Percentiles rank a stretch among this genome's conserved stretches.
Conservation (phyloP, 108 stramenopile genomes). For the Discostella stelligeroides region DNA sequence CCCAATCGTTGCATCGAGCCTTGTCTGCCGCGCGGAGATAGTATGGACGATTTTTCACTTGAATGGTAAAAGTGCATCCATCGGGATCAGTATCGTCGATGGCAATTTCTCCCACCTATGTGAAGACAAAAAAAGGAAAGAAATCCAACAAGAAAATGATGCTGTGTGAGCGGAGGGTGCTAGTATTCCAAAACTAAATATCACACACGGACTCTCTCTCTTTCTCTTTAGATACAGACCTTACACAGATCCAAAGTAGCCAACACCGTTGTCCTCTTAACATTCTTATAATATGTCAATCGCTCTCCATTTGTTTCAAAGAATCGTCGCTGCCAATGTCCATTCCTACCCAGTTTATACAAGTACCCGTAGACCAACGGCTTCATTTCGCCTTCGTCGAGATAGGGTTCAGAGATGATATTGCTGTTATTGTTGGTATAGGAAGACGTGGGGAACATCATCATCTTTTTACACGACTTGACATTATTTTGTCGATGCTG, state of each 20-base stretch:
- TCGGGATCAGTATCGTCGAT: slow-evolving; percentile 65
- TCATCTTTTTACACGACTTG: background rate
- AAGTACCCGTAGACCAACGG: slow-evolving; percentile 89
- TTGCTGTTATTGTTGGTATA: slow-evolving; percentile 3
- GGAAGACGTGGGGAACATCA: background rate
- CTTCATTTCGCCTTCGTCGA: slow-evolving; percentile 39
- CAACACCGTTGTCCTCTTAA: slow-evolving; percentile 86
- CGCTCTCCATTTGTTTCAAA: slow-evolving; percentile 96
- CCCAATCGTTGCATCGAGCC: slow-evolving; percentile 83
- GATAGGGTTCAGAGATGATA: slow-evolving; percentile 25
- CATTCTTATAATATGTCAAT: slow-evolving; percentile 96
- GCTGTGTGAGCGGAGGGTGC: too few relatives aligned
- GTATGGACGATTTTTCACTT: slow-evolving; percentile 77
- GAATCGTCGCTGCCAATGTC: slow-evolving; percentile 97
- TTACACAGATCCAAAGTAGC: slow-evolving; percentile 87
- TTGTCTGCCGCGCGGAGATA: slow-evolving; percentile 75
- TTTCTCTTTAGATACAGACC: slow-evolving; percentile 31
- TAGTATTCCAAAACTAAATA: background rate
- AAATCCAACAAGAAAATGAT: background rate
- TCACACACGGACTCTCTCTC: background rate
- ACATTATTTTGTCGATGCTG: background rate
- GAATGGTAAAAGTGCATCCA: slow-evolving; percentile 76
- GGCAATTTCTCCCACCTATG: slow-evolving; percentile 72
- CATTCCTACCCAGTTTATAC: slow-evolving; percentile 94
- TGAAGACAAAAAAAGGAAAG: background rate